A percentile compares a stretch with the other conserved stretches of the same genome.
Evolutionary conservation across 805 yeast species (phyloP).

Genomic region (Metschnikowia henanensis): DNA sequence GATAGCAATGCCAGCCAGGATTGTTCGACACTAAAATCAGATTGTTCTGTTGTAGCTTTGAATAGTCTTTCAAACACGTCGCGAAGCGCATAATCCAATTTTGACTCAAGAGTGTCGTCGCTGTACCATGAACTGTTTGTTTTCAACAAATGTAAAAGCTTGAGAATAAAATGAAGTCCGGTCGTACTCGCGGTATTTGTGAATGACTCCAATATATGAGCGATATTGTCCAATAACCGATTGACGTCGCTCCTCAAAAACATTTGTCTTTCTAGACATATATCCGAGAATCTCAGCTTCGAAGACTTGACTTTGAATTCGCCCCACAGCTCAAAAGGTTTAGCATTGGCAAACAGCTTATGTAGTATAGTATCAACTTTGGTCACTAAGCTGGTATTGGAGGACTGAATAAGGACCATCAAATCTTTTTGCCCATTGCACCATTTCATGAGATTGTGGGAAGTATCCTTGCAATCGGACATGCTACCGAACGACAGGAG

Average conservation of each 20-base stretch:
- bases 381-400: neutral
- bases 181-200: neutral
- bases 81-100: neutral
- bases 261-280: neutral
- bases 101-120: neutral
- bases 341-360: constrained; percentile 1
- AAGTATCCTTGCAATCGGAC: neutral
- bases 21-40: neutral
- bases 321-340: constrained; percentile 15
- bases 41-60: neutral
- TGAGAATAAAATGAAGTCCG: constrained; percentile 4
- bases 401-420: constrained; percentile 1
- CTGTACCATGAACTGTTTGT: neutral
- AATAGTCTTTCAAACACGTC: neutral
- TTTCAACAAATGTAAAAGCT: constrained; percentile 4
- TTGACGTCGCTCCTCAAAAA: neutral
- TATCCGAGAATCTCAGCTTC: neutral
- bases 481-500: constrained; percentile 8
- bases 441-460: constrained; percentile 13
- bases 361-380: neutral
- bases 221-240: neutral
- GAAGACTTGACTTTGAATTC: constrained; percentile 3
- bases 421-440: constrained; percentile 7
- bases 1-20: neutral
- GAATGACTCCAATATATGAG: neutral